phyloP scores from a whole-genome alignment of 2,329 filamentous ascomycete species.

The Alternaria dauci region DNA sequence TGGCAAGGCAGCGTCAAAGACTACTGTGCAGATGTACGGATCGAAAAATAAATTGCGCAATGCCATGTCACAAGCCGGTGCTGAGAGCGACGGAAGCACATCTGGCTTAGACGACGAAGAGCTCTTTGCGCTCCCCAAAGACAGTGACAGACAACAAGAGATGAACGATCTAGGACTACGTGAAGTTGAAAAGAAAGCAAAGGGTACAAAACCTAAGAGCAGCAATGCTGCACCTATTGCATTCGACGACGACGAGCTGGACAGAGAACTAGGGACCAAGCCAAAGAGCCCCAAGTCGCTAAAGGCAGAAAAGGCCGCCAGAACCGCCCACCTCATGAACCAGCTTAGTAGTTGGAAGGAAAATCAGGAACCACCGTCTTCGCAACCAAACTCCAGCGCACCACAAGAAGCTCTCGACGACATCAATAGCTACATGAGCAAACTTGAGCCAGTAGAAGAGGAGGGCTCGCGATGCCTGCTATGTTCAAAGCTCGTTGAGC shows the following conservation, averaged over 20 bases:
- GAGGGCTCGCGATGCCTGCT: conserved; percentile 65
- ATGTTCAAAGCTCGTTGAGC: conserved; percentile 69
- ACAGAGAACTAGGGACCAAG: conserved; percentile 2
- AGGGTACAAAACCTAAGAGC: neutral
- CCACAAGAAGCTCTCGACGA: conserved; percentile 26
- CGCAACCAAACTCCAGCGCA: conserved; percentile 27
- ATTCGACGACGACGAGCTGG: conserved; percentile 10
- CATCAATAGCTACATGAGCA: conserved; percentile 27
- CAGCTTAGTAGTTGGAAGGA: conserved; percentile 29
- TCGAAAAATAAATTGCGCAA: neutral
- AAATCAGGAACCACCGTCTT: conserved; percentile 22
- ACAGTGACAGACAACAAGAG: neutral
- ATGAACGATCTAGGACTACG: conserved; percentile 16
- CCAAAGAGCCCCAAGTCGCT: neutral
- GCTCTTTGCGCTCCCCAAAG: conserved; percentile 4
- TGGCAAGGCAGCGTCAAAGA: conserved; percentile 7
- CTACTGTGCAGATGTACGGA: neutral
- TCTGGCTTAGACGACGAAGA: conserved; percentile 10
- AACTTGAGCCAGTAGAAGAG: conserved; percentile 26
- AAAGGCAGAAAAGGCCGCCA: conserved; percentile 7
- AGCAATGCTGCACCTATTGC: neutral
- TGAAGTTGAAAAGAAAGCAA: conserved; percentile 10
- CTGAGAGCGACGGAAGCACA: conserved; percentile 7
- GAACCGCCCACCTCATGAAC: conserved; percentile 22
- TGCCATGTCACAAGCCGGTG: neutral